Conservation (phyloP, 805 yeast species). For the Torulaspora maleeae region DNA sequence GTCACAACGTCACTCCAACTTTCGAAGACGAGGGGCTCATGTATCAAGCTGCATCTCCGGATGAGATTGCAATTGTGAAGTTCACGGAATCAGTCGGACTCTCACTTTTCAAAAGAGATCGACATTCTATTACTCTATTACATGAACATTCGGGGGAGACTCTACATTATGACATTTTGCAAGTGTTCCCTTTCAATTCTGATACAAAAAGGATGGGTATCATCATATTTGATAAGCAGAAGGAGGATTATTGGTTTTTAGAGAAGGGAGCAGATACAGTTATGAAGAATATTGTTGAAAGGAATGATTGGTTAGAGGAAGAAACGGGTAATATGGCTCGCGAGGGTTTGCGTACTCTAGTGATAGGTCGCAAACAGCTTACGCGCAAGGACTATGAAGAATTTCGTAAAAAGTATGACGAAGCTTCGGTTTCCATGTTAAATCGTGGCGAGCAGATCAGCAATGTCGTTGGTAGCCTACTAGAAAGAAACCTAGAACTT, state of each 20-base stretch:
- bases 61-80: constrained; percentile 93
- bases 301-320: constrained; percentile 95
- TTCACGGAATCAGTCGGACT: constrained; percentile 86
- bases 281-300: constrained; percentile 76
- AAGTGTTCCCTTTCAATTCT: constrained; percentile 90
- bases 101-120: constrained; percentile 73
- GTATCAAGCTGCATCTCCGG: constrained; percentile 98
- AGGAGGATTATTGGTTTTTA: constrained; percentile 75
- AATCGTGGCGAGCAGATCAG: constrained; percentile 76
- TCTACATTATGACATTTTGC: constrained; percentile 60
- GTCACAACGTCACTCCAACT: constrained; percentile 96
- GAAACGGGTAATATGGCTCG: constrained; percentile 98
- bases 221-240: constrained; percentile 57
- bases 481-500: constrained; percentile 81
- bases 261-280: constrained; percentile 97
- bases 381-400: constrained; percentile 50
- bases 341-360: constrained; percentile 93
- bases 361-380: constrained; percentile 80
- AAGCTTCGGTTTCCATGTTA: constrained; percentile 73
- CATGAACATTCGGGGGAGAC: constrained; percentile 55
- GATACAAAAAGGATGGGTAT: constrained; percentile 97
- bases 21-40: constrained; percentile 68
- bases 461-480: constrained; percentile 55
- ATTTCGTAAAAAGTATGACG: constrained; percentile 59
- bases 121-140: constrained; percentile 62